Evolutionary conservation across 306 rosid genomes (phyloP).

Genomic region (Biancaea sappan): DNA sequence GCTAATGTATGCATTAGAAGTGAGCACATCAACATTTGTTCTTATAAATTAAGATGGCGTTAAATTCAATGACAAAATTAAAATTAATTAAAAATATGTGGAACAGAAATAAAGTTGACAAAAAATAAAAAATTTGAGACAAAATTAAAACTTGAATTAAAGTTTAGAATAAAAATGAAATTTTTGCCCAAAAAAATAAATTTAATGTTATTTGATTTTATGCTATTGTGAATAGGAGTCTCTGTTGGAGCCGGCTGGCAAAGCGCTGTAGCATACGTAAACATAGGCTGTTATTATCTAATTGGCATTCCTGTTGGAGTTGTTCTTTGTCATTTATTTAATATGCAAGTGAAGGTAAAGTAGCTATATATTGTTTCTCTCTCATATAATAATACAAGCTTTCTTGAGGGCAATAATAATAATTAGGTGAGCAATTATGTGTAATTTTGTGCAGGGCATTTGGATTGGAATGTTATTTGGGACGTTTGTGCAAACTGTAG

Average conservation of each 20-base stretch:
- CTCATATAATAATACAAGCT: not conserved
- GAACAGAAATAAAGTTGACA: no score
- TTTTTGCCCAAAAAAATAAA: no score
- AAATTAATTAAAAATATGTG: no score
- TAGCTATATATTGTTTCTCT: not conserved
- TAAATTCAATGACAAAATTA: no score
- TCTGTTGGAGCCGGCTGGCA: conserved; percentile 73
- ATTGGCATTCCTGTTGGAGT: conserved; percentile 60
- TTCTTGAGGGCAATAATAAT: not conserved
- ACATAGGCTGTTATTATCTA: conserved; percentile 56
- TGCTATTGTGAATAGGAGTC: conserved; percentile 41
- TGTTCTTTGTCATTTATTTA: conserved; percentile 40
- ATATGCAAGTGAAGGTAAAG: conserved; percentile 48
- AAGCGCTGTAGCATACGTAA: conserved; percentile 58
- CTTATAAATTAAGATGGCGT: no score
- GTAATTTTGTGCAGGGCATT: conserved; percentile 48
- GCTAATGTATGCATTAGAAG: no score
- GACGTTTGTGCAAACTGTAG: conserved; percentile 55
- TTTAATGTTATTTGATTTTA: no score
- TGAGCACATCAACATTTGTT: no score
- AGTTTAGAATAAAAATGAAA: no score
- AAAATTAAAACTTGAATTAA: no score
- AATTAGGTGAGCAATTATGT: not conserved
- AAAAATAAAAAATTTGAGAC: no score
- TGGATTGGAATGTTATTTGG: conserved; percentile 75